A percentile compares a stretch with the other conserved stretches of the same genome.
phyloP scores from a whole-genome alignment of 306 rosid species.

The Morella rubra region DNA sequence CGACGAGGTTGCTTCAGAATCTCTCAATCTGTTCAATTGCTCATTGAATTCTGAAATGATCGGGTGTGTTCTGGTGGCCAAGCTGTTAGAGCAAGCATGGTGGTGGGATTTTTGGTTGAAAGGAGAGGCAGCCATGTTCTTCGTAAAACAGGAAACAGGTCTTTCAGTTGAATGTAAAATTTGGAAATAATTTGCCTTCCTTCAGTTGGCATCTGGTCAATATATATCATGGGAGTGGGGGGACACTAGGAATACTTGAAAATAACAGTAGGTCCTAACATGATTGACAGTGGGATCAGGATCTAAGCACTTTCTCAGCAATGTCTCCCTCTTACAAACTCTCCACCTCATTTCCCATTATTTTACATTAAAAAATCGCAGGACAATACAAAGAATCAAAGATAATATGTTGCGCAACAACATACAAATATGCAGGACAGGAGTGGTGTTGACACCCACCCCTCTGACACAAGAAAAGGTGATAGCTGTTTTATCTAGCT shows the following conservation, averaged over 20 bases:
- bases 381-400: background rate
- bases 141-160: constrained; percentile 1
- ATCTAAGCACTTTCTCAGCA: constrained; percentile 11
- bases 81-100: constrained; percentile 39
- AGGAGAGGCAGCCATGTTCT: constrained; percentile 34
- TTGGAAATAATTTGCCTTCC: constrained; percentile 15
- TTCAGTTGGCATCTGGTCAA: constrained; percentile 5
- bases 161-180: constrained; percentile 17
- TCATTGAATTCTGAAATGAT: constrained; percentile 35
- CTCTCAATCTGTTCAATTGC: constrained; percentile 28
- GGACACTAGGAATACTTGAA: constrained; percentile 22
- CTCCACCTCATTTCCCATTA: background rate
- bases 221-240: constrained; percentile 24
- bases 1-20: constrained; percentile 28
- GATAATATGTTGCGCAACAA: background rate
- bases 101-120: constrained; percentile 30
- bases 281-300: constrained; percentile 23
- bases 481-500: background rate
- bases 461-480: background rate
- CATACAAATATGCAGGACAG: background rate
- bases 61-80: constrained; percentile 38
- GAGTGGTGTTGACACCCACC: background rate
- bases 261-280: constrained; percentile 23
- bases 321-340: background rate
- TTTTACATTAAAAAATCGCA: background rate